phyloP scores from a whole-genome alignment of 768 basidiomycete genomes.

The Xerocomellus intermedius region DNA sequence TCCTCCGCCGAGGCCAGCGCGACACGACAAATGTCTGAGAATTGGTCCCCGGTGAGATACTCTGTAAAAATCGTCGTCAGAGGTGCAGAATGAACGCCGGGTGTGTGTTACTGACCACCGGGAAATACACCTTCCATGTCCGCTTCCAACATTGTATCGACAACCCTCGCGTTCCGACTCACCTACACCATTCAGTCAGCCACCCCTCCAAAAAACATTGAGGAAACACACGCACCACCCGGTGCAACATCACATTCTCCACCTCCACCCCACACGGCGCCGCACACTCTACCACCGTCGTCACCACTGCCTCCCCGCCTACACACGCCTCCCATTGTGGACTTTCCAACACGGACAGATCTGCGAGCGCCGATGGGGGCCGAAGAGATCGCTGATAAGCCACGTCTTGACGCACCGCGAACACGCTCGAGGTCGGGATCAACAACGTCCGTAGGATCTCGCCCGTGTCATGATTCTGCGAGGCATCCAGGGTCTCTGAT shows the following conservation, averaged over 20 bases:
- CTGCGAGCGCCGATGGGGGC: conserved; percentile 46
- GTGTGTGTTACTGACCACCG: conserved; percentile 37
- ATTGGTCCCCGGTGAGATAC: conserved; percentile 63
- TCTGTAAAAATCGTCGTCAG: conserved; percentile 38
- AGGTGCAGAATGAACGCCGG: too few relatives aligned
- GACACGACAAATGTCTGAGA: conserved; percentile 56
- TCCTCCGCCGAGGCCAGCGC: conserved; percentile 44
- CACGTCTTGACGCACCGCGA: conserved; percentile 54
- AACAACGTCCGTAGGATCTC: conserved; percentile 68
- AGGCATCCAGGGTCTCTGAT: conserved; percentile 2
- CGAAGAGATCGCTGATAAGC: conserved; percentile 47
- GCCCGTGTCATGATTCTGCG: conserved; percentile 26
- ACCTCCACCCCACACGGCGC: conserved; percentile 60
- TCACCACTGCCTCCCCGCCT: conserved; percentile 59
- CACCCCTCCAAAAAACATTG: not conserved
- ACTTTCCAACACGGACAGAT: conserved; percentile 53
- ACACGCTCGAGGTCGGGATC: conserved; percentile 64
- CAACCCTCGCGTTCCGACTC: conserved; percentile 43
- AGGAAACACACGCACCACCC: conserved; percentile 40
- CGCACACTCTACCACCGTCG: conserved; percentile 47
- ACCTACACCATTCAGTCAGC: conserved; percentile 33
- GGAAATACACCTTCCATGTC: conserved; percentile 45
- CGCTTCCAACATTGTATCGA: conserved; percentile 51
- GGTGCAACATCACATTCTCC: conserved; percentile 45
- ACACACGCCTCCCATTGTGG: conserved; percentile 46